phyloP scores from a whole-genome alignment of 768 basidiomycete genomes.

The Tulasnella sp. region DNA sequence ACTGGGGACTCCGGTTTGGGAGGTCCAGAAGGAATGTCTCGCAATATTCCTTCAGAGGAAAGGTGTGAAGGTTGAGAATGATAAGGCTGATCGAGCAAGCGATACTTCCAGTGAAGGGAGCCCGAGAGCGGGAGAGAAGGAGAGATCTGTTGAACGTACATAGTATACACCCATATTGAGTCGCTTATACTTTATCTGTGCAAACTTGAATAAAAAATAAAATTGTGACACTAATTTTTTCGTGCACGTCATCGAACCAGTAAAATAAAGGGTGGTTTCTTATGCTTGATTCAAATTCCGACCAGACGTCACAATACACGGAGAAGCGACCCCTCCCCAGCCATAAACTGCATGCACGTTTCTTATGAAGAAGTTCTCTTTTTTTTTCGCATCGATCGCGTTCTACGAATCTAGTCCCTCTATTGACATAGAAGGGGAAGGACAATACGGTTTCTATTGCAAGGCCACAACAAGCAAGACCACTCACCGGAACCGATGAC shows the following conservation, averaged over 20 bases:
- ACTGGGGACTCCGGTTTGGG: slow-evolving; percentile 9
- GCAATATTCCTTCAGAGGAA: neutral
- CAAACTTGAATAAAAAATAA: too few species aligned
- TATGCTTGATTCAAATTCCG: neutral
- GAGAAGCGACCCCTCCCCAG: neutral
- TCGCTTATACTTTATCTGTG: neutral
- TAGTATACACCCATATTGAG: neutral
- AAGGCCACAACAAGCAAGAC: too few species aligned
- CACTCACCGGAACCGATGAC: too few species aligned
- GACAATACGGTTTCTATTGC: too few species aligned
- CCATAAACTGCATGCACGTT: too few species aligned
- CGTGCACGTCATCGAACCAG: too few species aligned
- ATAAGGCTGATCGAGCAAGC: neutral
- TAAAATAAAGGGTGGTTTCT: neutral
- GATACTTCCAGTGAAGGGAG: neutral
- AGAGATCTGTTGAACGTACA: neutral
- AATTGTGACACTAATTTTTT: too few species aligned
- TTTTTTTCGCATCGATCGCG: too few species aligned
- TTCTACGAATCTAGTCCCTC: too few species aligned
- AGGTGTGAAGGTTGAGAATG: neutral
- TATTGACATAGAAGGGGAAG: too few species aligned
- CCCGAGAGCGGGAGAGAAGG: neutral
- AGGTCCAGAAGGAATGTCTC: slow-evolving; percentile 9
- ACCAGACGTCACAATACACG: neutral
- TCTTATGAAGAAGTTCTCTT: too few species aligned